phyloP scores from a whole-genome alignment of 495 filamentous ascomycete species.

The Penicillium subrubescens region DNA sequence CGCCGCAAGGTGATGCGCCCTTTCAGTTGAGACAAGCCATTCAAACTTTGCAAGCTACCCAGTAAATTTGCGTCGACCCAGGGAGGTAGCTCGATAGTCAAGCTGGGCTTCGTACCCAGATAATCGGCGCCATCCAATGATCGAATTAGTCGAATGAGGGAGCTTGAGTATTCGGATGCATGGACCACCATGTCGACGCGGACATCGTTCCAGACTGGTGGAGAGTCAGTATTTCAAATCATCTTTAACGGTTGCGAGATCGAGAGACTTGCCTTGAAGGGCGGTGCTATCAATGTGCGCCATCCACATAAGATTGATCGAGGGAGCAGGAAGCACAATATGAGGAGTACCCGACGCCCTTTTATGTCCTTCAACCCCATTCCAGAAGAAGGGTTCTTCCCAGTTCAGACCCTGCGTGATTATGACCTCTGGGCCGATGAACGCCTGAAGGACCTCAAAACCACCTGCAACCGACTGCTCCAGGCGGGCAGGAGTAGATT shows the following conservation, averaged over 20 bases:
- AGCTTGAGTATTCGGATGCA: conserved; percentile 68
- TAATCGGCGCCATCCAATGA: conserved; percentile 77
- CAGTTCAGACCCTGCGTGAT: conserved; percentile 46
- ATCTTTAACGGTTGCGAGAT: no score
- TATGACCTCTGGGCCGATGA: conserved; percentile 52
- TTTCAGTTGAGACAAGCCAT: conserved; percentile 61
- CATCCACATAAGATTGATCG: conserved; percentile 71
- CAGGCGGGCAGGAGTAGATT: conserved; percentile 54
- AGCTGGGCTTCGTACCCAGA: conserved; percentile 62
- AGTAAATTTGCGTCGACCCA: conserved; percentile 62
- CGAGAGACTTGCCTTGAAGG: conserved; percentile 54
- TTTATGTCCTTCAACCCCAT: conserved; percentile 50
- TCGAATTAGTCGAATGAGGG: conserved; percentile 69
- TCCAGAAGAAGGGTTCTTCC: conserved; percentile 57
- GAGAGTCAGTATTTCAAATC: conserved; percentile 12
- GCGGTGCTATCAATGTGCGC: conserved; percentile 71
- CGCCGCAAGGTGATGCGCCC: conserved; percentile 65
- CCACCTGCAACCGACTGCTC: conserved; percentile 46
- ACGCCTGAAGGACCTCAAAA: conserved; percentile 47
- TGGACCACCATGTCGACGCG: conserved; percentile 78
- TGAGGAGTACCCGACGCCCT: conserved; percentile 48
- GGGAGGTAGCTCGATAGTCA: conserved; percentile 79
- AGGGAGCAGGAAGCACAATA: conserved; percentile 67
- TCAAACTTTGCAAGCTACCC: conserved; percentile 59
- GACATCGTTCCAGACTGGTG: conserved; percentile 70